These are phyloP conservation scores for Pythium aquatile DNA, from an alignment of 352 stramenopile species.

Conservation along the genomic window DNA sequence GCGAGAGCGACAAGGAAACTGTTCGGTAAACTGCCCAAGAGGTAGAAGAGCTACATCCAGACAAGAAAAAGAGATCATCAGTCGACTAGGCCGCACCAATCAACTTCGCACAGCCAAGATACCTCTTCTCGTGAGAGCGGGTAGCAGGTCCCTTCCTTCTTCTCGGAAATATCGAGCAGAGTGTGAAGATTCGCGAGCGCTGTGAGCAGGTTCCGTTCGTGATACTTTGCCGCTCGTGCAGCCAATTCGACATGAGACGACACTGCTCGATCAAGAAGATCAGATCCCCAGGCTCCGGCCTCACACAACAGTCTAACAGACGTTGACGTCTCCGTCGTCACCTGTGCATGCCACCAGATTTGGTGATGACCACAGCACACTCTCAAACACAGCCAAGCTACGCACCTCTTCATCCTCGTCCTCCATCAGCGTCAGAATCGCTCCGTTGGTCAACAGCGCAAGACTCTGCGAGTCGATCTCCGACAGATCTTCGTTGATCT, in stretches of 20 bases:
- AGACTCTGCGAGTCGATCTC: conserved; percentile 40
- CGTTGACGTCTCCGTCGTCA: conserved; percentile 46
- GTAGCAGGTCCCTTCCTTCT: conserved; percentile 3
- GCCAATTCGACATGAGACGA: conserved; percentile 54
- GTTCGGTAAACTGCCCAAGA: conserved; percentile 19
- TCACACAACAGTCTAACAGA: conserved; percentile 40
- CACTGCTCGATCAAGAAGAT: conserved; percentile 18
- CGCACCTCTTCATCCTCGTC: conserved; percentile 37
- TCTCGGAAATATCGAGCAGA: conserved; percentile 5
- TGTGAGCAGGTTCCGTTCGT: not conserved
- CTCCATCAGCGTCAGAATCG: conserved; percentile 59
- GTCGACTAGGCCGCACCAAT: no score
- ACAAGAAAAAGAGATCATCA: not conserved
- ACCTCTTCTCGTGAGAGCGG: conserved; percentile 37
- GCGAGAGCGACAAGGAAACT: not conserved
- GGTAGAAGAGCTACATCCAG: conserved; percentile 13
- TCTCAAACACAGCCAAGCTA: not conserved
- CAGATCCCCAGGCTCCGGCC: conserved; percentile 3
- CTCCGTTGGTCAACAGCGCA: conserved; percentile 63
- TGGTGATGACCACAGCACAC: no score
- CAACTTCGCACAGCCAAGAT: not conserved
- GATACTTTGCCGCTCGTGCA: conserved; percentile 4
- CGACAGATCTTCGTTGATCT: conserved; percentile 47
- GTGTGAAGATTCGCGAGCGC: conserved; percentile 8
- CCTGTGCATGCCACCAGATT: conserved; percentile 12